Conservation (phyloP, 805 yeast species). For the Wickerhamiella kurtzmanii region DNA sequence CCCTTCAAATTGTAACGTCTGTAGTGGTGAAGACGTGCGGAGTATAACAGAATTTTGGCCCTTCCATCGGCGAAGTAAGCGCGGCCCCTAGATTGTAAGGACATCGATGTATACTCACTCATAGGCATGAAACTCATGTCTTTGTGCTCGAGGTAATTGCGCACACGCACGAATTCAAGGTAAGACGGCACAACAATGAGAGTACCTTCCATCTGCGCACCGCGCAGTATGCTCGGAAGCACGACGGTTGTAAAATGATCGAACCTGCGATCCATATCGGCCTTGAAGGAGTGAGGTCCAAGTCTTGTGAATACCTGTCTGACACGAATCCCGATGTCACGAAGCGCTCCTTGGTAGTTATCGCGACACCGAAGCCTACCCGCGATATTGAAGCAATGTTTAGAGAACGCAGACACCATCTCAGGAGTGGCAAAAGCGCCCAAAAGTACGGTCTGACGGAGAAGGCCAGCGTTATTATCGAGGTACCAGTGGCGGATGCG, state of each 20-base stretch:
- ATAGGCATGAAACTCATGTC: slow-evolving; percentile 56
- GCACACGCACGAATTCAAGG: slow-evolving; percentile 68
- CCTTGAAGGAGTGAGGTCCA: slow-evolving; percentile 37
- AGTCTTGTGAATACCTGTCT: slow-evolving; percentile 50
- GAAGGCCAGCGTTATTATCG: slow-evolving; percentile 57
- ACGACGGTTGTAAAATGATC: slow-evolving; percentile 61
- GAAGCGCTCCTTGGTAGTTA: slow-evolving; percentile 43
- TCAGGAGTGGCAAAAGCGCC: slow-evolving; percentile 71
- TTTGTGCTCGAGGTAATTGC: slow-evolving; percentile 48
- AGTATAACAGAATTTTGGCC: slow-evolving; percentile 62
- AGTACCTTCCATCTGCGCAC: slow-evolving; percentile 57
- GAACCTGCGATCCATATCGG: slow-evolving; percentile 75
- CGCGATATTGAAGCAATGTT: slow-evolving; percentile 26
- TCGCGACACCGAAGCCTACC: slow-evolving; percentile 29
- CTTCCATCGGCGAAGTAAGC: slow-evolving; percentile 52
- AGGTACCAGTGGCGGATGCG: slow-evolving; percentile 87
- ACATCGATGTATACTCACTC: slow-evolving; percentile 69
- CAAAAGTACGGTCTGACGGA: slow-evolving; percentile 70
- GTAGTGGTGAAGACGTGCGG: slow-evolving; percentile 88
- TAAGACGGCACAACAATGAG: slow-evolving; percentile 74
- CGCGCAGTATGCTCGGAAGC: slow-evolving; percentile 54
- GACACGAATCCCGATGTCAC: slow-evolving; percentile 50
- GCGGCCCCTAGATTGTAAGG: slow-evolving; percentile 60
- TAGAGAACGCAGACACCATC: slow-evolving; percentile 44
- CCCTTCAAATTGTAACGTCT: slow-evolving; percentile 77